These are phyloP conservation scores for Phytopythium sindhum DNA, from an alignment of 352 stramenopile genomes.

Conservation along the genomic window DNA sequence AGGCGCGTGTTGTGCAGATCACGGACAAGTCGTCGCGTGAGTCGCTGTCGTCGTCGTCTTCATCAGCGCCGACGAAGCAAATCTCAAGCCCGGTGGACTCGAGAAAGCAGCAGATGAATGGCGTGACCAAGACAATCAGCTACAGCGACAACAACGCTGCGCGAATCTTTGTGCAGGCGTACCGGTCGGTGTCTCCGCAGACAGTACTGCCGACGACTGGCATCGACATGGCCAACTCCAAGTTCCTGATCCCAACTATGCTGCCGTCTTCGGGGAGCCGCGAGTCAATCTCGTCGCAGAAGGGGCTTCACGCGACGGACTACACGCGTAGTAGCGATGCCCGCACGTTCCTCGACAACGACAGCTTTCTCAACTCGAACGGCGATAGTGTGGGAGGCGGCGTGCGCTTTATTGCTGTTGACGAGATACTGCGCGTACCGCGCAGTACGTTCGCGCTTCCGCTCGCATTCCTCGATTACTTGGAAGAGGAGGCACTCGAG, in stretches of 20 bases:
- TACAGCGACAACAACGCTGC: conserved; percentile 30
- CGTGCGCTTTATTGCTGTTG: conserved; percentile 59
- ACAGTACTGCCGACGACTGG: conserved; percentile 51
- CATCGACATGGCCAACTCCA: conserved; percentile 70
- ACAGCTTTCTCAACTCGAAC: conserved; percentile 47
- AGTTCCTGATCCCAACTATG: conserved; percentile 71
- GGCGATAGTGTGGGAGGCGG: conserved; percentile 28
- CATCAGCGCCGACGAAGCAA: conserved; percentile 8
- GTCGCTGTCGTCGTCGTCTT: conserved; percentile 13
- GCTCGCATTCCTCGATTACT: conserved; percentile 69
- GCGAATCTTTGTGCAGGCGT: conserved; percentile 52
- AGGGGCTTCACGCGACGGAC: conserved; percentile 4
- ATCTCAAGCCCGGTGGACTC: conserved; percentile 2
- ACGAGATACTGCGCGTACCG: conserved; percentile 76
- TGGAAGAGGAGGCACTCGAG: conserved; percentile 62
- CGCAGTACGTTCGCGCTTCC: conserved; percentile 70
- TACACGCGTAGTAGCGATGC: conserved; percentile 29
- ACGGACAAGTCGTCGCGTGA: conserved; percentile 50
- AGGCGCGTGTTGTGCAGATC: conserved; percentile 38
- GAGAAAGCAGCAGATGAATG: background rate
- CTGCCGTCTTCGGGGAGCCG: conserved; percentile 27
- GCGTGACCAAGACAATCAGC: conserved; percentile 8
- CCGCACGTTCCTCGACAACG: conserved; percentile 56
- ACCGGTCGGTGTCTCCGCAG: conserved; percentile 45
- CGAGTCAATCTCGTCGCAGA: background rate